A percentile compares a stretch with the other conserved stretches of the same genome.
Conservation (phyloP, 2,329 filamentous ascomycete species). For the Hirsutella rhossiliensis region DNA sequence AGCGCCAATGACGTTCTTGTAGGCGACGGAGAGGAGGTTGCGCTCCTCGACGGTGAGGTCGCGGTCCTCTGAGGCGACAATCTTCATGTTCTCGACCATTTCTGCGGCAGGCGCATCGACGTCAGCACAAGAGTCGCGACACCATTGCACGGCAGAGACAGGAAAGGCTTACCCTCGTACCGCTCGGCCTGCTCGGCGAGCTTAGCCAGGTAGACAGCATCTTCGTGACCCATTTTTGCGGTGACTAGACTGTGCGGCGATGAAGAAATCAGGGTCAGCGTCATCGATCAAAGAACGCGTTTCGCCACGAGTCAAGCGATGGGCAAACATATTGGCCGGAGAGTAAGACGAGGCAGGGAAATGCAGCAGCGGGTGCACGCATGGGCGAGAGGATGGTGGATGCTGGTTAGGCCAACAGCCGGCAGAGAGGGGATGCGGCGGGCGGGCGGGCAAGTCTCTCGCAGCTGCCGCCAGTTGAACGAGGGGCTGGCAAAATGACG, state of each 20-base stretch:
- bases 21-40: slow-evolving; percentile 93
- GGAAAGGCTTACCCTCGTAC: slow-evolving; percentile 73
- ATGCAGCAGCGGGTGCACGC: no score
- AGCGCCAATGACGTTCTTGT: slow-evolving; percentile 98
- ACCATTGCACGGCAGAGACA: not conserved
- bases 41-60: slow-evolving; percentile 88
- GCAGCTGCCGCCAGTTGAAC: no score
- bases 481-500: not conserved
- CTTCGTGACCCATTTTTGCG: slow-evolving; percentile 91
- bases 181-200: slow-evolving; percentile 99
- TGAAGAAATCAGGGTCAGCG: not conserved
- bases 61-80: slow-evolving; percentile 77
- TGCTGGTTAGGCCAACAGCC: no score
- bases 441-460: no score
- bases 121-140: slow-evolving; percentile 9
- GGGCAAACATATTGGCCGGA: no score
- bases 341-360: no score
- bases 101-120: slow-evolving; percentile 39
- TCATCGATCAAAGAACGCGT: not conserved
- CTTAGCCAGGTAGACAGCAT: slow-evolving; percentile 99
- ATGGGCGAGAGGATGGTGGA: no score
- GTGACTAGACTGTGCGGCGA: not conserved
- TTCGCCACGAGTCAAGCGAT: no score
- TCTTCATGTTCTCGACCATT: slow-evolving; percentile 99
- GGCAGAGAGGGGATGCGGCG: no score